Evolutionary conservation across 1,284 basidiomycete species (phyloP), one percentile per base, ranked within the genome.

Genomic region (Papiliotrema flavescens): DNA sequence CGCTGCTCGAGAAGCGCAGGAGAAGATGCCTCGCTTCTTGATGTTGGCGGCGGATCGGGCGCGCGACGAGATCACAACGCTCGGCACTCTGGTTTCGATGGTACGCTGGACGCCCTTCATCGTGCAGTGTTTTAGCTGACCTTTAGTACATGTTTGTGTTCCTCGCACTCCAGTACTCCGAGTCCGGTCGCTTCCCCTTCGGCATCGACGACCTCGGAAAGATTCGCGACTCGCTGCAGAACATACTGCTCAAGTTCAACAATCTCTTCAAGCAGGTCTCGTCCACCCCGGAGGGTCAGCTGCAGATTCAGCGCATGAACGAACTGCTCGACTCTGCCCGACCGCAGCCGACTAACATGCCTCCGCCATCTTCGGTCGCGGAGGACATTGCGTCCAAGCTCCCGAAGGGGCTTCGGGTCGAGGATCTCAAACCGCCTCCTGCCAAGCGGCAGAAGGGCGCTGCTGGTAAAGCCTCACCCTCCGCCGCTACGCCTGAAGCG

Each of bases 371-470:
- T 23, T 20, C 49, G 32, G 9, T 50, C 36, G 49, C 45, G n/a
- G 61, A 59, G 3, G 65, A 63, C 22, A 53, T 63, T 9, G 64
- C 63, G 2, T 48, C 63, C 4, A 57, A 61, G 19, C 54, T 68
- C 34, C 65, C 63, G 5, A 68, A 69, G 26, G 61, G 67, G 2
- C 54, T 74, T 2, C 63, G 70, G 19, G 65, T 74, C 2, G 72
- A 74, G 53, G 72, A 74, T 53, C 61, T 74, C 49, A 74, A 71
- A 47, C 70, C 65, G 11, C 72, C 72, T 15, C 69, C 72, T 1
- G 50, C 62, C n/a, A 71, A 71, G 53, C 62, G 72, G 14, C 55
- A 42, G 64, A 63, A 45, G 51, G 54, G 22, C 53, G 55, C 14
- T 55, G 54, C 41, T 17, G 50, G 36, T 6, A 56, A 51, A 13